These are phyloP conservation scores for Iberis pinnata DNA, from an alignment of 345 rosid genomes.

Conservation along the genomic window DNA sequence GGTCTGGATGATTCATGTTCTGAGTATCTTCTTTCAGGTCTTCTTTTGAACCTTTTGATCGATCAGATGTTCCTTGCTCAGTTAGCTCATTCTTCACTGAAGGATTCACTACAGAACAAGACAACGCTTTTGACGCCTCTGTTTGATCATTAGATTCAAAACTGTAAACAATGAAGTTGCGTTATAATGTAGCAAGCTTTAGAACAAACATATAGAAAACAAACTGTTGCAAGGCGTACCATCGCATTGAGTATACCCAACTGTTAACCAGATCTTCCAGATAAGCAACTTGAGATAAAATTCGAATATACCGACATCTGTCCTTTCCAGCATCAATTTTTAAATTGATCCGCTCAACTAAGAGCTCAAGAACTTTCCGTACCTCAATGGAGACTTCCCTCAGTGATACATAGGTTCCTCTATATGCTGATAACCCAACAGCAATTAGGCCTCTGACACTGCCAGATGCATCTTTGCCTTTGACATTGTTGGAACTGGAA, in stretches of 20 bases:
- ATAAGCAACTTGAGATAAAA: constrained; percentile 88
- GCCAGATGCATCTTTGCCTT: constrained; percentile 55
- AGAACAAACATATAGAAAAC: constrained; percentile 16
- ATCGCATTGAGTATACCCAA: constrained; percentile 79
- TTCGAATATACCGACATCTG: constrained; percentile 55
- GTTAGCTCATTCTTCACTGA: constrained; percentile 30
- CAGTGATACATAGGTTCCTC: constrained; percentile 61
- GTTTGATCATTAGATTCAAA: constrained; percentile 48
- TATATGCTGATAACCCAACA: constrained; percentile 77
- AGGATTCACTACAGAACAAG: constrained; percentile 28
- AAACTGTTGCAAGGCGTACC: constrained; percentile 38
- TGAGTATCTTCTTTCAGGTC: constrained; percentile 25
- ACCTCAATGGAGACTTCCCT: constrained; percentile 77
- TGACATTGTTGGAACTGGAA: constrained; percentile 42
- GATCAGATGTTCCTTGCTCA: constrained; percentile 27
- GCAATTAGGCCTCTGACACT: constrained; percentile 78
- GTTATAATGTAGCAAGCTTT: constrained; percentile 23
- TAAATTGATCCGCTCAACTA: constrained; percentile 59
- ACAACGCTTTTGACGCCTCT: constrained; percentile 30
- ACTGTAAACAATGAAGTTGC: constrained; percentile 44
- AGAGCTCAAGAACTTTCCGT: constrained; percentile 80
- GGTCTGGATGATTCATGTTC: constrained; percentile 28
- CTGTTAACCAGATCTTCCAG: constrained; percentile 82
- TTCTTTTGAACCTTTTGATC: constrained; percentile 30
- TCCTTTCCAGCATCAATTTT: constrained; percentile 84